Base-by-base conservation (phyloP, 305 asterid species). In the Fraxinus latifolia region DNA sequence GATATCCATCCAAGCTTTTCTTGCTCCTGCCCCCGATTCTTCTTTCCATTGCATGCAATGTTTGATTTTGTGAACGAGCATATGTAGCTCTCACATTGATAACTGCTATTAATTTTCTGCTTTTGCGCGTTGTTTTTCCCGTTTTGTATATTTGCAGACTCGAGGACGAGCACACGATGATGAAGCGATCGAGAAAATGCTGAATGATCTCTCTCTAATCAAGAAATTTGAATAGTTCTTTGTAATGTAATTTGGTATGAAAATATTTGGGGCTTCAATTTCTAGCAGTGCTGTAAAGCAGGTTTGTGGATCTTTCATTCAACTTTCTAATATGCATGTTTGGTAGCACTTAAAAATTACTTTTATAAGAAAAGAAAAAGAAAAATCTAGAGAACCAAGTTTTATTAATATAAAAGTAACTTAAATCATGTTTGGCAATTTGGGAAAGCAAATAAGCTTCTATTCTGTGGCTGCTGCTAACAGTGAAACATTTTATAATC, bases 101-200 rank as follows among this genome's bases (percentile, higher is more conserved):
- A 3, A 15, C 65, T 4, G 25, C 25, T 5, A 53, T 53, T 5
- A 19, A 19, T 19, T 53, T 58, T 58, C 9, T 58, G 4, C 29
- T 34, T 58, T 53, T 53, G 25, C 60, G 29, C 2, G 68, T 19
- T 58, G 14, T 11, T 27, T 11, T 47, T 27, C 50, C 53, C 1
- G 11, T 76, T 34, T 72, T 72, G 50, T 31, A 36, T 75, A 1
- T 58, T 80, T 85, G 87, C 97, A 94, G 97, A 88, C 93, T 27
- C 89, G 91, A 82, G 95, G 97, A 7, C 92, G 97, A 6, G 88
- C 93, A 7, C 96, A 89, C 15, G 98, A 91, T 21, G 98, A 95
- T 7, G 98, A 93, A 36, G 95, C 96, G 0, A 92, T 93, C 19
- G 95, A 91, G 88, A 95, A 92, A 65, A 95, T 95, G 98, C 80